A percentile compares a stretch with the other conserved stretches of the same genome.
Evolutionary conservation across 345 rosid species (phyloP).

Genomic region (Ceriops tagal): DNA sequence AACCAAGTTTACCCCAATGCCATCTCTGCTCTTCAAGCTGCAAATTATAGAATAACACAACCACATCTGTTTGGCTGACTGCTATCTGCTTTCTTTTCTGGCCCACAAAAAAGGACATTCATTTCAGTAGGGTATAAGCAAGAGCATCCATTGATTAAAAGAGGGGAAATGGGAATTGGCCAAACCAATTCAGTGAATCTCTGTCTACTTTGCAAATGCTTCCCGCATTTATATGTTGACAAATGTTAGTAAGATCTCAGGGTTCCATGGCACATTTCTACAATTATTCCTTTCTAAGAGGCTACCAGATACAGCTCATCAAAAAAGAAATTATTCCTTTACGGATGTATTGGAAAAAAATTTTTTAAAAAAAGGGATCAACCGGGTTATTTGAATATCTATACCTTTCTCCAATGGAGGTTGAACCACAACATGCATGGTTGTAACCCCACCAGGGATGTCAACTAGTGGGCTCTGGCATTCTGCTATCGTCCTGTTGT

Average conservation of each 20-base stretch:
- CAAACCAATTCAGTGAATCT: slow-evolving; percentile 12
- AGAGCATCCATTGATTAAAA: not conserved
- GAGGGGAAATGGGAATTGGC: slow-evolving; percentile 12
- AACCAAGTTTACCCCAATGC: slow-evolving; percentile 26
- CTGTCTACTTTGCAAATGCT: slow-evolving; percentile 11
- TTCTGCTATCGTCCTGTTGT: slow-evolving; percentile 71
- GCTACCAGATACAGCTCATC: slow-evolving; percentile 5
- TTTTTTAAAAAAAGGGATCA: too few relatives aligned
- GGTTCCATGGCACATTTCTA: too few relatives aligned
- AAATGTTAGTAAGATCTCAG: too few relatives aligned
- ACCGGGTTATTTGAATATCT: not conserved
- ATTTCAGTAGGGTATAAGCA: not conserved
- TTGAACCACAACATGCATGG: slow-evolving; percentile 96
- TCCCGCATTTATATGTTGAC: not conserved
- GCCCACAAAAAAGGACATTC: slow-evolving; percentile 22
- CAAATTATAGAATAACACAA: slow-evolving; percentile 66
- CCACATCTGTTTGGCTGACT: slow-evolving; percentile 71
- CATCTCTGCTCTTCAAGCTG: slow-evolving; percentile 17
- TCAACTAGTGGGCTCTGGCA: slow-evolving; percentile 79
- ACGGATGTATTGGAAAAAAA: not conserved
- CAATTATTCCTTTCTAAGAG: not conserved
- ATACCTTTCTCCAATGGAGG: slow-evolving; percentile 75
- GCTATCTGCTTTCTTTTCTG: slow-evolving; percentile 67
- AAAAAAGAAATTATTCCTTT: not conserved
- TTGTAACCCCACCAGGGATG: slow-evolving; percentile 79